Evolutionary conservation across 2,329 filamentous ascomycete genomes (phyloP).

Genomic region (Macrophomina tecta): DNA sequence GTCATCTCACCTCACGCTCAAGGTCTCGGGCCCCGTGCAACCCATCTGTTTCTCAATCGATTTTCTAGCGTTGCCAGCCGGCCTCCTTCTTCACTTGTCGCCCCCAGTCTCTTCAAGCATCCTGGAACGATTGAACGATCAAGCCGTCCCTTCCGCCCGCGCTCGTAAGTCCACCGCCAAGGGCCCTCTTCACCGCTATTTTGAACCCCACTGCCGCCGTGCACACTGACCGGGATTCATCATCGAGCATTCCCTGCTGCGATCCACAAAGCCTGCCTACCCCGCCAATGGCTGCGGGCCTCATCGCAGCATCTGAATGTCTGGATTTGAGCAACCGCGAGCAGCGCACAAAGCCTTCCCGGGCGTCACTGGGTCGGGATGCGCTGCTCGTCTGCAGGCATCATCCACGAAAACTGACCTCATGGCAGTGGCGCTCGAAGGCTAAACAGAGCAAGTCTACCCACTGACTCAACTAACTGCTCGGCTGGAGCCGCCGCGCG

Average conservation of each 20-base stretch:
- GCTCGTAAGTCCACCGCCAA: constrained; percentile 16
- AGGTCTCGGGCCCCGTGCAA: constrained; percentile 24
- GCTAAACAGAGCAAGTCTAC: constrained; percentile 13
- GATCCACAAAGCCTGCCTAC: constrained; percentile 27
- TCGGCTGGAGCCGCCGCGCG: constrained; percentile 26
- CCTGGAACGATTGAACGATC: constrained; percentile 17
- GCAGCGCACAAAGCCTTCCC: constrained; percentile 21
- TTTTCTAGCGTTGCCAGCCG: constrained; percentile 27
- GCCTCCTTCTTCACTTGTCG: constrained; percentile 26
- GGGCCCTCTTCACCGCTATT: constrained; percentile 28
- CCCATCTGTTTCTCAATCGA: constrained; percentile 27
- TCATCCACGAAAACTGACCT: constrained; percentile 17
- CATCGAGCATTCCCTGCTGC: constrained; percentile 23
- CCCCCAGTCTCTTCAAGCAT: constrained; percentile 23
- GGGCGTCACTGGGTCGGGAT: constrained; percentile 19
- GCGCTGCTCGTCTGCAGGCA: constrained; percentile 17
- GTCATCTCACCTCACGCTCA: constrained; percentile 28
- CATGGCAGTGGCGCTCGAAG: background rate
- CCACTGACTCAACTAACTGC: constrained; percentile 22
- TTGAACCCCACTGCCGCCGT: constrained; percentile 26
- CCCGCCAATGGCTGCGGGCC: constrained; percentile 24
- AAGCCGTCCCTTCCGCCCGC: constrained; percentile 28
- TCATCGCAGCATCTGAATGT: constrained; percentile 21
- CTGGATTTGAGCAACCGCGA: constrained; percentile 26
- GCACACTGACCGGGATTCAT: constrained; percentile 21